A percentile compares a stretch with the other conserved stretches of the same genome.
Conservation (phyloP, 2,329 filamentous ascomycete genomes). For the Cladosporium sp. region DNA sequence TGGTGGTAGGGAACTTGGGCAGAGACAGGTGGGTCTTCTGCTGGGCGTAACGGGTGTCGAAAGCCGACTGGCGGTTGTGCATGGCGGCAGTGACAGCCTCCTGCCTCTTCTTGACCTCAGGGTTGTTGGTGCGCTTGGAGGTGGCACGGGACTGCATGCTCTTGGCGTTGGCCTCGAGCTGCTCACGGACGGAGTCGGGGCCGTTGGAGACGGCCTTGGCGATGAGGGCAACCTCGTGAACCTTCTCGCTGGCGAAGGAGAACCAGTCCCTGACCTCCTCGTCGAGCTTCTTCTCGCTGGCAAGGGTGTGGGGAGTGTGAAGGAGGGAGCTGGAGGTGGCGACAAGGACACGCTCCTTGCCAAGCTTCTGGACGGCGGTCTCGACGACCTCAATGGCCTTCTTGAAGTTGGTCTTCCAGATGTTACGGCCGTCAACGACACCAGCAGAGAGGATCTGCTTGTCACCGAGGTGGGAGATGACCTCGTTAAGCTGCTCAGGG, state of each 20-base stretch:
- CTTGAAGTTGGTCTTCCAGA: slow-evolving; percentile 99
- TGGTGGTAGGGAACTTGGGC: slow-evolving; percentile 96
- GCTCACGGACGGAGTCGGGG: slow-evolving; percentile 73
- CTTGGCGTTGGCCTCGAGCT: slow-evolving; percentile 96
- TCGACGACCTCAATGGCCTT: slow-evolving; percentile 86
- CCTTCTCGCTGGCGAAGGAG: slow-evolving; percentile 95
- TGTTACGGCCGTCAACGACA: slow-evolving; percentile 98
- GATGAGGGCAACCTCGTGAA: slow-evolving; percentile 80
- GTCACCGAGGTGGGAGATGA: slow-evolving; percentile 73
- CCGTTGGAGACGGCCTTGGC: slow-evolving; percentile 96
- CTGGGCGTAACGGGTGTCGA: slow-evolving; percentile 75
- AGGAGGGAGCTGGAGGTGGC: slow-evolving; percentile 96
- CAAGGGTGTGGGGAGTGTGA: slow-evolving; percentile 96
- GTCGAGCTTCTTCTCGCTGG: slow-evolving; percentile 97
- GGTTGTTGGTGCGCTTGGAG: slow-evolving; percentile 93
- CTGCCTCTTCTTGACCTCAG: slow-evolving; percentile 94
- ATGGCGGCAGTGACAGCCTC: slow-evolving; percentile 72
- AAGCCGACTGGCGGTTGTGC: slow-evolving; percentile 90
- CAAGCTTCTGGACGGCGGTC: slow-evolving; percentile 86
- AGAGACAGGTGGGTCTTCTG: slow-evolving; percentile 92
- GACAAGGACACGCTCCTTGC: slow-evolving; percentile 95
- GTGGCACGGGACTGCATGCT: slow-evolving; percentile 84
- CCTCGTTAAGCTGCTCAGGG: slow-evolving; percentile 90
- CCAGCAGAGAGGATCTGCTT: slow-evolving; percentile 88
- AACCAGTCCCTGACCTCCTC: slow-evolving; percentile 95